Evolutionary conservation across 2,329 filamentous ascomycete genomes (phyloP).

Genomic region (Nothopassalora personata): DNA sequence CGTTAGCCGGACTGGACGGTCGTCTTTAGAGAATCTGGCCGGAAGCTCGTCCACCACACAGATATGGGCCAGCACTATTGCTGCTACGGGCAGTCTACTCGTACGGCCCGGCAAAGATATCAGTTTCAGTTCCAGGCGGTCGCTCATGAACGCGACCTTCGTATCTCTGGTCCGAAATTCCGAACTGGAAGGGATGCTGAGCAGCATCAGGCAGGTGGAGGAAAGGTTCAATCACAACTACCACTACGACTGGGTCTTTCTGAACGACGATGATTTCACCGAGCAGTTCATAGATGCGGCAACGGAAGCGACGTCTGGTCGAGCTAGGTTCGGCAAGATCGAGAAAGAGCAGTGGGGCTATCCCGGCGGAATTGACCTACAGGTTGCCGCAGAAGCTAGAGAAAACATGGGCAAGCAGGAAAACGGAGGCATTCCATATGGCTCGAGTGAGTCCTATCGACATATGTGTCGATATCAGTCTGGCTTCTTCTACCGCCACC

Average conservation of each 20-base stretch:
- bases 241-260: slow-evolving; percentile 98
- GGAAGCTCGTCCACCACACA: no score
- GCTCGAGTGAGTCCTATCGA: slow-evolving; percentile 63
- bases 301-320: slow-evolving; percentile 82
- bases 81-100: no score
- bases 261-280: slow-evolving; percentile 94
- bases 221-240: slow-evolving; percentile 96
- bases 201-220: slow-evolving; percentile 92
- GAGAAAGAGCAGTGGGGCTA: slow-evolving; percentile 94
- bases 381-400: slow-evolving; percentile 82
- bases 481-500: slow-evolving; percentile 97
- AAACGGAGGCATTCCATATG: slow-evolving; percentile 68
- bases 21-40: no score
- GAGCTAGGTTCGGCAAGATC: slow-evolving; percentile 84
- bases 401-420: slow-evolving; percentile 91
- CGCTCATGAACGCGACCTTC: slow-evolving; percentile 93
- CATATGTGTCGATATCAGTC: slow-evolving; percentile 99
- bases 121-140: no score
- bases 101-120: no score
- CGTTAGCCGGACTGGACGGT: no score
- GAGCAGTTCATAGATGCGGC: slow-evolving; percentile 91
- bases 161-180: slow-evolving; percentile 89
- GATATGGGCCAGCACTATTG: no score
- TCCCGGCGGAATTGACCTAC: slow-evolving; percentile 90
- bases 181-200: slow-evolving; percentile 93